These are phyloP conservation scores for Alternaria postmessia DNA, from an alignment of 2,329 filamentous ascomycete species.

Conservation along the genomic window DNA sequence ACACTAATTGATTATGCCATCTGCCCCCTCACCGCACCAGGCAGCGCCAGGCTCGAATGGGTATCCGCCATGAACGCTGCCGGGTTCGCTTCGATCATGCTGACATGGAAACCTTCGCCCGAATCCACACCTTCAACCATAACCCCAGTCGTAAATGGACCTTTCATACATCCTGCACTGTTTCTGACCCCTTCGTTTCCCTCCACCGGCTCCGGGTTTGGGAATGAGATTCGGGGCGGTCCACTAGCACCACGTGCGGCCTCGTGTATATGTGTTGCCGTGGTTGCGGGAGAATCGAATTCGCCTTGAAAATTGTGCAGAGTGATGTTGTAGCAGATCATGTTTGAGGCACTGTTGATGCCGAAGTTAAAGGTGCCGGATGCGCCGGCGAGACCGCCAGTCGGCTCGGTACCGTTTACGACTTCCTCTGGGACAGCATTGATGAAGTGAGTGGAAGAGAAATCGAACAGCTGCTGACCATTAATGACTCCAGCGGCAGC, in stretches of 20 bases:
- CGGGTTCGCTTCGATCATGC: conserved; percentile 61
- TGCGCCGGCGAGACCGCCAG: conserved; percentile 56
- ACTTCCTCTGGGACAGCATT: conserved; percentile 61
- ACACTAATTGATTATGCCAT: conserved; percentile 16
- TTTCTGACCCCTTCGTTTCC: conserved; percentile 23
- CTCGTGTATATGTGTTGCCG: conserved; percentile 66
- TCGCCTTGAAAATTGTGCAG: conserved; percentile 60
- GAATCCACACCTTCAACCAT: conserved; percentile 57
- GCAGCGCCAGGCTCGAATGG: conserved; percentile 61
- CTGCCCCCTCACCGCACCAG: conserved; percentile 64
- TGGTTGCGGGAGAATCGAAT: conserved; percentile 61
- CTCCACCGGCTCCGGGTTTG: conserved; percentile 30
- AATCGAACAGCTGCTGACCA: conserved; percentile 42
- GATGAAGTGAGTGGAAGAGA: conserved; percentile 61
- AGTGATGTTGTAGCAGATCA: conserved; percentile 61
- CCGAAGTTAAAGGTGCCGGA: conserved; percentile 61
- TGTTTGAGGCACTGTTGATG: conserved; percentile 57
- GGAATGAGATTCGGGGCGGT: conserved; percentile 56
- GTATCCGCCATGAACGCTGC: conserved; percentile 62
- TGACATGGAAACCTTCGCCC: conserved; percentile 60
- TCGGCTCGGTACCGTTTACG: conserved; percentile 55
- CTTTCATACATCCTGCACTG: conserved; percentile 37
- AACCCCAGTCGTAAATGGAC: conserved; percentile 37
- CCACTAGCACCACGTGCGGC: conserved; percentile 57
- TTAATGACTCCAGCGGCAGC: conserved; percentile 11